Base-by-base conservation (phyloP, 768 basidiomycete species). In the Panaeolus cyanescens region DNA sequence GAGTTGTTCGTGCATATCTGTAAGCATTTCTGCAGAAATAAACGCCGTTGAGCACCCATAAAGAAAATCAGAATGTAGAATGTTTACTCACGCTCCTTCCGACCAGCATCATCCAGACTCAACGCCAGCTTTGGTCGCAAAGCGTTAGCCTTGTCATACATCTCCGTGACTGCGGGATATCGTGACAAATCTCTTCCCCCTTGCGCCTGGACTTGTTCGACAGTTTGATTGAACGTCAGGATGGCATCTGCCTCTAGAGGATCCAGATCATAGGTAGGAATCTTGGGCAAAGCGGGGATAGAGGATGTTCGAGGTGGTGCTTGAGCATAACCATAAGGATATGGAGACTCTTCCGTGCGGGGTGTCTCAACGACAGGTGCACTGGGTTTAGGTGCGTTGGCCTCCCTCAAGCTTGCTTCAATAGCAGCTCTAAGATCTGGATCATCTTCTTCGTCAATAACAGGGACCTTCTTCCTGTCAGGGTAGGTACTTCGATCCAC, bases 1-100 rank as follows among this genome's bases (percentile, higher is more conserved):
- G 9, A 99, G 75, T 74, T 98, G 96, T 53, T 91, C 90, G 67
- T 98, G 92, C 95, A 99, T 98, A 54, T 98, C 95, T 6, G 87
- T 80, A 33, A 99, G 78, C 71, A 96, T 81, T 73, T 95, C 95
- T 95, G 15, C 36, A 62, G 7, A 1, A 59, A 60, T 7, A 53
- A 10, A 32, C 1, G 20, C 7, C 9, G 25, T 28, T 65, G 31
- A 66, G 54, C 17, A 55, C 20, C n/a, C 20, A 9, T 36, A 6
- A 32, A n/a, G n/a, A n/a, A 17, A 20, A 6, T 17, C 36, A 19
- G 34, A 33, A 50, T 54, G 20, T 1, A 3, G 54, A 32, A 54
- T 8, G 53, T 12, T 25, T 4, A 72, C 72, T 70, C 64, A 94
- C 95, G 83, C 77, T 95, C 90, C 85, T 95, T 95, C 68, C 89